Conservation (phyloP, 768 basidiomycete genomes). For the Dacryopinax primogenitus region DNA sequence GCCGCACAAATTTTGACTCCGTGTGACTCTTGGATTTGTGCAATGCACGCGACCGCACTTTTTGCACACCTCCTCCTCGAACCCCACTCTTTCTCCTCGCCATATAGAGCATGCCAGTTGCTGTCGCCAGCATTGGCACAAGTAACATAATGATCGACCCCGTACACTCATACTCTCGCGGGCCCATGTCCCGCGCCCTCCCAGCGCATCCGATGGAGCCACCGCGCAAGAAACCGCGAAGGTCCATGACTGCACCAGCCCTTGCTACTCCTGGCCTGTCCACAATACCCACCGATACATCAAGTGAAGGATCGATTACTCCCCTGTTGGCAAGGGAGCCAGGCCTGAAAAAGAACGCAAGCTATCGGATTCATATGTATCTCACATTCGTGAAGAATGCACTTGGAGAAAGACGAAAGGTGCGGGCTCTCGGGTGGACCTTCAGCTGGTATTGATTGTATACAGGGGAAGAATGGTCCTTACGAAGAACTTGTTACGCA, state of each 20-base stretch:
- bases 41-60: not conserved
- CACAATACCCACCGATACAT: no score
- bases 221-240: not conserved
- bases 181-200: not conserved
- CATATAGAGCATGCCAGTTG: not conserved
- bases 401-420: slow-evolving; percentile 56
- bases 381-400: slow-evolving; percentile 72
- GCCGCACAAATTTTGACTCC: slow-evolving; percentile 4
- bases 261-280: not conserved
- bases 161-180: not conserved
- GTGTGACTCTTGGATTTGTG: not conserved
- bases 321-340: no score
- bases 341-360: slow-evolving; percentile 33
- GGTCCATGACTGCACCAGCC: not conserved
- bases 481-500: slow-evolving; percentile 86
- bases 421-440: slow-evolving; percentile 28
- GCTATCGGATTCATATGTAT: slow-evolving; percentile 69
- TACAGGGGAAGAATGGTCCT: slow-evolving; percentile 54
- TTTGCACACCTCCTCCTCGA: not conserved
- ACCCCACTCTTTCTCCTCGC: not conserved
- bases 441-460: not conserved
- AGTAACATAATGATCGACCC: not conserved
- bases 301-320: no score
- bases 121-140: not conserved
- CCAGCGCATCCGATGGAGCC: slow-evolving; percentile 2